Base-by-base conservation (phyloP, 495 filamentous ascomycete genomes). In the Aspergillus kassunensis region DNA sequence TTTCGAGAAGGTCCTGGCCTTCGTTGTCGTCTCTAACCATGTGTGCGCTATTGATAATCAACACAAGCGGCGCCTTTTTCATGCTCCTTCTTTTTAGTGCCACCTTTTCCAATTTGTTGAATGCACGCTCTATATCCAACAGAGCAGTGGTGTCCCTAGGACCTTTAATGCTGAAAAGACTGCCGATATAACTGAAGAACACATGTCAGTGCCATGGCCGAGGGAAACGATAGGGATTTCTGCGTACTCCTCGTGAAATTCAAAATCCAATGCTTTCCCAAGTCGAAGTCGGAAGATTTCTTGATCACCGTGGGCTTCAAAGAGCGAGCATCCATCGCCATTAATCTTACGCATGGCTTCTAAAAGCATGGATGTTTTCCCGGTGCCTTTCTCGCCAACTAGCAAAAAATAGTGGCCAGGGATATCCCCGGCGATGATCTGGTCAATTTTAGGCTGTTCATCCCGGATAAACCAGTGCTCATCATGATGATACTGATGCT, bases 71-170 rank as follows among this genome's bases (percentile, higher is more conserved):
- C 6, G 59, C 46, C 49, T 79, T 76, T 7, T 81, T 80, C 36
- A 67, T 68, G 19, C 72, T 61, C n/a, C 84, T 78, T 33, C 89
- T 79, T 49, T 65, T 72, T 16, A 97, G 62, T 0, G 93, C 93
- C 8, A 97, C 88, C 69, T 98, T 98, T 65, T 98, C 92, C 5
- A 98, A 71, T 67, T 97, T 97, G 76, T 98, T 98, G 68, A 98
- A 84, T 1, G 93, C 93, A 13, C 93, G 81, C 61, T 98, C 93
- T 44, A 98, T 96, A 58, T 98, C 93, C 12, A 98, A 74, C 15
- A 98, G 66, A 4, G 93, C 89, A 0, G 88, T 91, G 2, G 89
- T 89, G 57, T 98, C 93, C 16, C 93, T 81, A 0, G 95, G 93
- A 0, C 93, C 93, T 25, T 89, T 82, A 56, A 97, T 95, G 51